Evolutionary conservation across 768 basidiomycete species (phyloP).

Genomic region (Hygrophoropsis aurantiaca): DNA sequence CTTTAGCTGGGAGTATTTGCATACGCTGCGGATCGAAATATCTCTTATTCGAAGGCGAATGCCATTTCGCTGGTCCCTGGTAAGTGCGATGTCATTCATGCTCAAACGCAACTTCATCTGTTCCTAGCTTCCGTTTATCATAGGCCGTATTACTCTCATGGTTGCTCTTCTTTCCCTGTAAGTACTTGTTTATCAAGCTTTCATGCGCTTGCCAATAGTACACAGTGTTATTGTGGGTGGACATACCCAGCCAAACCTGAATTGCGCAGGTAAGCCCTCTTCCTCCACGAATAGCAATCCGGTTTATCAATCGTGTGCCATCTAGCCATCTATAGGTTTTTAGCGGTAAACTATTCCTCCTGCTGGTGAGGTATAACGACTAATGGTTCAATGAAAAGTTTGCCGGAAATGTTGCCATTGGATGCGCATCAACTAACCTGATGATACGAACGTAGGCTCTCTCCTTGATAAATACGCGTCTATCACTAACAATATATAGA

Average conservation of each 20-base stretch:
- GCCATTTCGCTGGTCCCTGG: constrained; percentile 25
- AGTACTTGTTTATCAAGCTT: constrained; percentile 13
- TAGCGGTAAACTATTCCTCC: constrained; percentile 10
- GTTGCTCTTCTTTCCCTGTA: constrained; percentile 7
- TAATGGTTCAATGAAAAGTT: constrained; percentile 7
- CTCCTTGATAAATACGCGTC: background rate
- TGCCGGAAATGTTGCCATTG: constrained; percentile 12
- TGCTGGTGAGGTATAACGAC: background rate
- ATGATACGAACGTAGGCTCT: constrained; percentile 29
- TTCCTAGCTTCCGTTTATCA: constrained; percentile 22
- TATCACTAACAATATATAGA: constrained; percentile 11
- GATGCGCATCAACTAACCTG: constrained; percentile 21
- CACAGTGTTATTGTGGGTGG: constrained; percentile 6
- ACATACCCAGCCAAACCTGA: background rate
- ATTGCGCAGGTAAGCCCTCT: constrained; percentile 20
- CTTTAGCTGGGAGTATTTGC: constrained; percentile 24
- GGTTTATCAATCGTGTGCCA: constrained; percentile 1
- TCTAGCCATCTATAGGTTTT: constrained; percentile 6
- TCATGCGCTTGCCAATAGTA: background rate
- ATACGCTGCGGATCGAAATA: constrained; percentile 16
- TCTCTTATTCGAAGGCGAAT: constrained; percentile 17
- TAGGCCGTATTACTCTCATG: constrained; percentile 18
- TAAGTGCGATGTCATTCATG: constrained; percentile 6
- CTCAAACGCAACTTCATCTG: background rate
- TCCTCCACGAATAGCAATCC: background rate